phyloP scores from a whole-genome alignment of 441 rosid species.

The Lepidium campestre region DNA sequence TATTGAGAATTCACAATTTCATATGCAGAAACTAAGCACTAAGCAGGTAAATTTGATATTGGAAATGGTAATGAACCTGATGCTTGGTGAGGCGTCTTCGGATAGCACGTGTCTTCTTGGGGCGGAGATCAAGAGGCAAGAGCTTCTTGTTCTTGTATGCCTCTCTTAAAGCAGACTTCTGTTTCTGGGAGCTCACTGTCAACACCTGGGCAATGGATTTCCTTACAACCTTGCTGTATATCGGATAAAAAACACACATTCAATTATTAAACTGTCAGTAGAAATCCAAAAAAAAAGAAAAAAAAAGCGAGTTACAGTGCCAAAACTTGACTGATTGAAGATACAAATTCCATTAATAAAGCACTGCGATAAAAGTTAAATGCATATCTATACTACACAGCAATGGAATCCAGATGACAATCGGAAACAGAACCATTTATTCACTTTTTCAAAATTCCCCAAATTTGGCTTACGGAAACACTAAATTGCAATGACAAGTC shows the following conservation, averaged over 20 bases:
- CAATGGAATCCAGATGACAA: background rate
- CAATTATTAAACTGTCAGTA: background rate
- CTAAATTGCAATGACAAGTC: background rate
- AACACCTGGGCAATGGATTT: constrained; percentile 81
- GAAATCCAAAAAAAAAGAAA: background rate
- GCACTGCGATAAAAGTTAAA: background rate
- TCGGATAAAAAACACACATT: background rate
- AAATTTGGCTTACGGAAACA: background rate
- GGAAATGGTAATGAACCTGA: constrained; percentile 38
- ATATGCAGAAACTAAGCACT: background rate
- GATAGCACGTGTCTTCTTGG: constrained; percentile 93
- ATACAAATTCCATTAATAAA: background rate
- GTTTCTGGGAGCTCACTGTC: constrained; percentile 87
- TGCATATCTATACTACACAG: background rate
- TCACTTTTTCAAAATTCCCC: background rate
- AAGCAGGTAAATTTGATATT: background rate
- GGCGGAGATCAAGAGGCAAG: constrained; percentile 90
- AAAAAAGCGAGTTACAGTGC: background rate
- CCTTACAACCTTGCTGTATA: constrained; percentile 77
- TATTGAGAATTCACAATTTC: no score
- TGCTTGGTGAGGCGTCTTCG: constrained; percentile 79
- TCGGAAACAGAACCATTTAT: background rate
- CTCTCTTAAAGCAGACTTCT: constrained; percentile 69
- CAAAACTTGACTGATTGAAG: background rate
- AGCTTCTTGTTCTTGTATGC: constrained; percentile 74